phyloP scores from a whole-genome alignment of 2,329 filamentous ascomycete genomes.

The Ophiostoma australiae region DNA sequence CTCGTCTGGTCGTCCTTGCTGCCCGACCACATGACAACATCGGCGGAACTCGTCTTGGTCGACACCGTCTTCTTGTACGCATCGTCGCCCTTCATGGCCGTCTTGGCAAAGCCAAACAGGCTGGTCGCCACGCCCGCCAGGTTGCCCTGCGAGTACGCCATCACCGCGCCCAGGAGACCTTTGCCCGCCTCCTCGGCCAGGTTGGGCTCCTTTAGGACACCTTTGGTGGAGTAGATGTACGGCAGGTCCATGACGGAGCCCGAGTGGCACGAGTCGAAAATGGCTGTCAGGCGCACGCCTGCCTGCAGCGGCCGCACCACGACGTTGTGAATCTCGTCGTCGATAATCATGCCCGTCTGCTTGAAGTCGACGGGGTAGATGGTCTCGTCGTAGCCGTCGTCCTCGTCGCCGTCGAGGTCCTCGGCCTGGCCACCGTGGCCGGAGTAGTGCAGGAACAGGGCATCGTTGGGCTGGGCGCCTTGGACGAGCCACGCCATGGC shows the following conservation, averaged over 20 bases:
- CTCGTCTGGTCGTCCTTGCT: constrained; percentile 97
- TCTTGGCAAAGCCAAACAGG: constrained; percentile 59
- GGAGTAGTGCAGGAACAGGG: constrained; percentile 73
- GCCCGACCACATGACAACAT: constrained; percentile 96
- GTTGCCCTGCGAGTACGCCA: constrained; percentile 63
- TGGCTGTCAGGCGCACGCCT: constrained; percentile 57
- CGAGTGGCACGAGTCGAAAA: constrained; percentile 63
- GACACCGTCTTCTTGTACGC: constrained; percentile 72
- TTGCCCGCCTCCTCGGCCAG: constrained; percentile 63
- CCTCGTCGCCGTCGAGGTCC: constrained; percentile 69
- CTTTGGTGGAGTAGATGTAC: constrained; percentile 65
- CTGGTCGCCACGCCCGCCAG: constrained; percentile 75
- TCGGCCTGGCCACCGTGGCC: constrained; percentile 72
- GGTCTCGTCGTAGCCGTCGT: constrained; percentile 72
- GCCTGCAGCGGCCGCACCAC: constrained; percentile 56
- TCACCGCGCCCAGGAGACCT: constrained; percentile 56
- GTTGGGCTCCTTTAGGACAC: constrained; percentile 64
- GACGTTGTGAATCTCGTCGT: constrained; percentile 76
- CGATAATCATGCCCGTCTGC: constrained; percentile 68
- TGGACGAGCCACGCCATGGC: constrained; percentile 73
- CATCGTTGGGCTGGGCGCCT: constrained; percentile 67
- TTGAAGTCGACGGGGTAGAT: constrained; percentile 74
- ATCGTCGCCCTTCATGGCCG: constrained; percentile 73
- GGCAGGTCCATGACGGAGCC: constrained; percentile 62
- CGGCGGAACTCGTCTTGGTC: constrained; percentile 90